Base-by-base conservation (phyloP, 2,329 filamentous ascomycete genomes). In the Gnomoniopsis smithogilvyi region DNA sequence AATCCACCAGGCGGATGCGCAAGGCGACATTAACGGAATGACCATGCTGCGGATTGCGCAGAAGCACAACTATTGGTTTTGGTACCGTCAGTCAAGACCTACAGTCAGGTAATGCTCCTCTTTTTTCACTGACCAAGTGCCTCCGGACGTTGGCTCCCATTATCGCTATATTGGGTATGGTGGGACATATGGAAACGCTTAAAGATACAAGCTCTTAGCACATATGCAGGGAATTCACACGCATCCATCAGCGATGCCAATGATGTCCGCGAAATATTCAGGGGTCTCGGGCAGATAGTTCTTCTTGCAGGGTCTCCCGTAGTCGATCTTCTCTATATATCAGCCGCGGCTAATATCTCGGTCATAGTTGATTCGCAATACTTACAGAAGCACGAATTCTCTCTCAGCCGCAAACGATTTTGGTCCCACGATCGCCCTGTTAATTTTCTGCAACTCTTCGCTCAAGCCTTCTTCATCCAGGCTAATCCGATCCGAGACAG, bases 161-260 rank as follows among this genome's bases (percentile, higher is more conserved):
- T 26, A 4, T 15, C 46, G n/a, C 48, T 21, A 21, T 56, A 57
- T 15, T 57, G 43, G 11, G 51, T 49, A 15, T 60, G 54, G 19
- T 50, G 58, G 3, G 58, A 60, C 43, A 57, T 30, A 33, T 60
- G 54, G 36, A 57, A 57, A 3, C 48, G 22, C 43, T 43, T 52
- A 3, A 53, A 26, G 2, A 41, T 43, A 14, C 26, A 43, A 7
- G 58, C 2, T 6, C 46, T 19, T 11, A 60, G 19, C 1, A 50
- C 51, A 14, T 49, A 51, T 12, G 54, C 6, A 1, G 58, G 54
- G 10, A 60, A n/a, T 3, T 17, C 34, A 21, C 54, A 60, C 3
- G 49, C 49, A 6, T 3, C 2, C 1, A 60, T 15, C 1, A 60
- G n/a, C 4, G n/a, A 33, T 1, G 33, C 7, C 0, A 60, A 21